These are phyloP conservation scores for Priceomyces melissophilus DNA, from an alignment of 805 yeast genomes.

Conservation along the genomic window DNA sequence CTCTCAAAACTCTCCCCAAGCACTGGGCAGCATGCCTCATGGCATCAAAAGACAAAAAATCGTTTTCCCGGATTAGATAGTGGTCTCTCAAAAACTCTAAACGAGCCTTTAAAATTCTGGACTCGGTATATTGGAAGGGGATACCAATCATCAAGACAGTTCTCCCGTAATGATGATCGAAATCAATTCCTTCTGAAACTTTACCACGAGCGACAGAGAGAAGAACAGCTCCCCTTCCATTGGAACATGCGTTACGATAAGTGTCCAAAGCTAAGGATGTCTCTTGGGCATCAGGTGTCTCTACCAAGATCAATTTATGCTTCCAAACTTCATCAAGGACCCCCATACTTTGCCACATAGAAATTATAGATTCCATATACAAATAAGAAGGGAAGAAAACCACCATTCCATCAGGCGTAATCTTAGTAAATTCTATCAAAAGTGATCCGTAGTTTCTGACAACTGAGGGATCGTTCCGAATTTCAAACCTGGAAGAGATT, in stretches of 20 bases:
- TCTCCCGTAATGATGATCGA: slow-evolving; percentile 96
- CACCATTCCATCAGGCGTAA: slow-evolving; percentile 97
- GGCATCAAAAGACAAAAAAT: slow-evolving; percentile 95
- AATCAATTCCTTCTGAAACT: slow-evolving; percentile 98
- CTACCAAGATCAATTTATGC: slow-evolving; percentile 89
- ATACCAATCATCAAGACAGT: slow-evolving; percentile 98
- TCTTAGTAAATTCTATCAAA: slow-evolving; percentile 86
- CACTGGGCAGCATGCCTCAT: slow-evolving; percentile 99
- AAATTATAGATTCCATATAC: slow-evolving; percentile 96
- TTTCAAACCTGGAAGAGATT: slow-evolving; percentile 92
- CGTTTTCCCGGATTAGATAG: slow-evolving; percentile 89
- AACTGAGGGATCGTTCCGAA: slow-evolving; percentile 95
- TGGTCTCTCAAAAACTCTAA: slow-evolving; percentile 91
- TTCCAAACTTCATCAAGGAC: slow-evolving; percentile 98
- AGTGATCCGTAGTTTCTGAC: slow-evolving; percentile 95
- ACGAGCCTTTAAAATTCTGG: slow-evolving; percentile 91
- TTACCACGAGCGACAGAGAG: slow-evolving; percentile 98
- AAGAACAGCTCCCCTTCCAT: slow-evolving; percentile 96
- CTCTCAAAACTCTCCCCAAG: slow-evolving; percentile 93
- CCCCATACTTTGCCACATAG: slow-evolving; percentile 99
- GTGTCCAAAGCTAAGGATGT: slow-evolving; percentile 94
- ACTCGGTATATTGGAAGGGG: slow-evolving; percentile 98
- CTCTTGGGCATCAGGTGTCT: slow-evolving; percentile 99
- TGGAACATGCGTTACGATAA: slow-evolving; percentile 91
- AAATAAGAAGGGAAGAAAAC: slow-evolving; percentile 96